A percentile compares a stretch with the other conserved stretches of the same genome.
Conservation (phyloP, 257 asterid genomes). For the Fraxinus anomala region DNA sequence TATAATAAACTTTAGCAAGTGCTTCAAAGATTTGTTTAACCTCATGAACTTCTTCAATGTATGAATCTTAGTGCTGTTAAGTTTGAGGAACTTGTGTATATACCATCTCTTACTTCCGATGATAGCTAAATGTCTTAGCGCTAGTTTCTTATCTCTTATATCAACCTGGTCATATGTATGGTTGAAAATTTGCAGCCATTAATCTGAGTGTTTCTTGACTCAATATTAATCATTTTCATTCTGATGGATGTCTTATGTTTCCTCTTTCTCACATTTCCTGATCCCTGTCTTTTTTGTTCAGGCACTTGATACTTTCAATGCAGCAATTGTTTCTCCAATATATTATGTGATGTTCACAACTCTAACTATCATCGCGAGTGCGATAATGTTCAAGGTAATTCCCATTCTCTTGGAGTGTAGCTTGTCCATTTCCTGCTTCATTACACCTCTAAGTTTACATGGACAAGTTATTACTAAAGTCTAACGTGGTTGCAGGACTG, state of each 20-base stretch:
- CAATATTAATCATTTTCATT: not conserved
- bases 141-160: not conserved
- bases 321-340: slow-evolving; percentile 86
- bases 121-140: not conserved
- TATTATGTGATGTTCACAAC: slow-evolving; percentile 92
- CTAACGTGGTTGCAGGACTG: slow-evolving; percentile 54
- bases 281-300: slow-evolving; percentile 31
- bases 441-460: not conserved
- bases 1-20: not conserved
- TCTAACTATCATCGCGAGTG: slow-evolving; percentile 77
- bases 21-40: not conserved
- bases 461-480: not conserved
- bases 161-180: not conserved
- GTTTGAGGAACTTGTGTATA: not conserved
- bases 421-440: slow-evolving; percentile 10
- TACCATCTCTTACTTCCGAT: not conserved
- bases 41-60: not conserved
- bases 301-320: slow-evolving; percentile 87
- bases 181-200: not conserved
- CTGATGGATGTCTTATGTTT: not conserved
- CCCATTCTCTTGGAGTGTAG: slow-evolving; percentile 2
- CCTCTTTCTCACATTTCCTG: slow-evolving; percentile 16
- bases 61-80: not conserved
- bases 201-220: slow-evolving; percentile 5
- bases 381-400: slow-evolving; percentile 85